Conservation (phyloP, 371 early-diverging fungal species). For the Mucor saturninus region DNA sequence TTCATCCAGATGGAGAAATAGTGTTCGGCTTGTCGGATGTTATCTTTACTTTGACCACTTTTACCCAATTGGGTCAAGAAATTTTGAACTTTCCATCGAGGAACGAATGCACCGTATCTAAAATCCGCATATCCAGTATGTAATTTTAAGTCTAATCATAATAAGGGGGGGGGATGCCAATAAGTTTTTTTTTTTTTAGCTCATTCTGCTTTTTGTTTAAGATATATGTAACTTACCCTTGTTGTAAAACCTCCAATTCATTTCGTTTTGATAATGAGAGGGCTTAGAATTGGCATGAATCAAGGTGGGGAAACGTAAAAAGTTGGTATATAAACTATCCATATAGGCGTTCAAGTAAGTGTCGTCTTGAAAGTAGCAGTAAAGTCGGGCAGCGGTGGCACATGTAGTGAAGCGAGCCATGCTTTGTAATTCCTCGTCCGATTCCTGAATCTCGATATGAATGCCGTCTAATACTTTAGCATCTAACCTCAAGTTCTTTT, state of each 20-base stretch:
- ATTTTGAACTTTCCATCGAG: slow-evolving; percentile 52
- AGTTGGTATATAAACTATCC: slow-evolving; percentile 68
- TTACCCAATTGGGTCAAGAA: slow-evolving; percentile 63
- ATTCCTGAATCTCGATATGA: slow-evolving; percentile 48
- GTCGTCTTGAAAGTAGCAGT: slow-evolving; percentile 72
- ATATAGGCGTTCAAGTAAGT: slow-evolving; percentile 58
- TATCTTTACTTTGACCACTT: slow-evolving; percentile 54
- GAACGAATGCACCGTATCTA: slow-evolving; percentile 62
- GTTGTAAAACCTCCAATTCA: slow-evolving; percentile 66
- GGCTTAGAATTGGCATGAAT: slow-evolving; percentile 68
- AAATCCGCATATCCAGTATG: slow-evolving; percentile 70
- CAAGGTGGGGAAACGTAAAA: slow-evolving; percentile 57
- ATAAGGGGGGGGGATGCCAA: too few species aligned
- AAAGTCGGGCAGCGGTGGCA: slow-evolving; percentile 58
- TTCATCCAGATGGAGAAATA: slow-evolving; percentile 73
- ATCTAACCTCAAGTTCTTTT: slow-evolving; percentile 19
- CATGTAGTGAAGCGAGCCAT: slow-evolving; percentile 66
- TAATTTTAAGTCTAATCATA: slow-evolving; percentile 35
- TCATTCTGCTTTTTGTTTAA: too few species aligned
- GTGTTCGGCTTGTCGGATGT: slow-evolving; percentile 57
- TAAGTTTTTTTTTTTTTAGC: too few species aligned
- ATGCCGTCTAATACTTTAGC: slow-evolving; percentile 8
- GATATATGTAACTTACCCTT: slow-evolving; percentile 13
- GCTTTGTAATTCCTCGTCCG: slow-evolving; percentile 55
- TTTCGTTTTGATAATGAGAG: slow-evolving; percentile 56